A percentile compares a stretch with the other conserved stretches of the same genome.
These are phyloP conservation scores for Nothomitra cinnamomea DNA, from an alignment of 2,329 filamentous ascomycete genomes.

Conservation along the genomic window DNA sequence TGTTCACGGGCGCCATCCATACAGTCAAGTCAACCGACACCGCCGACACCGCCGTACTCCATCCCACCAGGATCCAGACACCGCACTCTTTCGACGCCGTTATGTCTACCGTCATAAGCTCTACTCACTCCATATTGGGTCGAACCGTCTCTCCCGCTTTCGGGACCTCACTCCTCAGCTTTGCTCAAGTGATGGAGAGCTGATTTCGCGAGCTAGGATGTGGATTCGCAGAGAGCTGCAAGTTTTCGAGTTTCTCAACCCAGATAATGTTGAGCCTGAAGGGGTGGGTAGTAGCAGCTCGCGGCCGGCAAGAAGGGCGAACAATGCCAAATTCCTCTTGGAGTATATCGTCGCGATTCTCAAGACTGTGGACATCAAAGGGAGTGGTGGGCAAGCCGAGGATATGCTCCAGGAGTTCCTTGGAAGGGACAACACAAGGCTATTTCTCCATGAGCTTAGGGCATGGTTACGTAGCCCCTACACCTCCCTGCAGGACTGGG, in stretches of 20 bases:
- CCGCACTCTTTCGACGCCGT: constrained; percentile 42
- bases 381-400: constrained; percentile 60
- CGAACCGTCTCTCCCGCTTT: constrained; percentile 62
- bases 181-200: constrained; percentile 45
- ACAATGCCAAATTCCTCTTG: constrained; percentile 68
- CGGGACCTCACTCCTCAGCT: constrained; percentile 51
- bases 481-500: constrained; percentile 57
- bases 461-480: constrained; percentile 74
- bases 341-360: constrained; percentile 75
- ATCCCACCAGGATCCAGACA: constrained; percentile 19
- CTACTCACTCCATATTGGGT: constrained; percentile 68
- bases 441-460: constrained; percentile 75
- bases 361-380: constrained; percentile 67
- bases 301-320: constrained; percentile 28
- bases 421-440: constrained; percentile 50
- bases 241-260: constrained; percentile 59
- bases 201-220: constrained; percentile 59
- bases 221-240: constrained; percentile 74
- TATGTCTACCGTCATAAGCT: constrained; percentile 55
- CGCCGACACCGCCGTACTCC: constrained; percentile 8
- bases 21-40: constrained; percentile 1
- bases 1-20: constrained; percentile 5
- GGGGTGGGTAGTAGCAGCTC: constrained; percentile 11
- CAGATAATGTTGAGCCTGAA: constrained; percentile 16
- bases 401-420: constrained; percentile 64